Percentiles rank a stretch among this genome's conserved stretches.
Conservation (phyloP, 495 filamentous ascomycete species). For the Hypoxylon subgilvum region DNA sequence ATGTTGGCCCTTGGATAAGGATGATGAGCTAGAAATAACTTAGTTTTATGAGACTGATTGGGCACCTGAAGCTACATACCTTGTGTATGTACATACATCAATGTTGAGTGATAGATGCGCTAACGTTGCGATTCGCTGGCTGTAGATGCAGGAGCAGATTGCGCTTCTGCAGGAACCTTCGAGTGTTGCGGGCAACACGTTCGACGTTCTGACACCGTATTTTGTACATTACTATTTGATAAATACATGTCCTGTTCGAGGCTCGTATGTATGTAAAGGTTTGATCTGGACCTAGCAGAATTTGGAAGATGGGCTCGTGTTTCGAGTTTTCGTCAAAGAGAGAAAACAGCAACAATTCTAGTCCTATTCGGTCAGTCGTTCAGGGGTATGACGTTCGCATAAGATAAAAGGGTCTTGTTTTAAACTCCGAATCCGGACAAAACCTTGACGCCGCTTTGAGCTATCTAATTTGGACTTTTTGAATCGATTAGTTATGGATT, state of each 20-base stretch:
- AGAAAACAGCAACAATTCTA: slow-evolving; percentile 3
- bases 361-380: neutral
- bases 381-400: neutral
- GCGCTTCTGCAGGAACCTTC: slow-evolving; percentile 35
- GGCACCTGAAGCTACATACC: neutral
- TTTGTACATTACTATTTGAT: neutral
- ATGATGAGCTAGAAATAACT: too few species aligned
- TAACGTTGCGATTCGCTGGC: slow-evolving; percentile 9
- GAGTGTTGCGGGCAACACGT: neutral
- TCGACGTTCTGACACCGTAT: neutral
- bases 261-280: too few species aligned
- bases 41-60: too few species aligned
- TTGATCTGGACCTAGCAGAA: too few species aligned
- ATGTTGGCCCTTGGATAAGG: too few species aligned
- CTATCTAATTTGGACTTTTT: slow-evolving; percentile 21
- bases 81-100: neutral
- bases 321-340: neutral
- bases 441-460: slow-evolving; percentile 20
- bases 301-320: too few species aligned
- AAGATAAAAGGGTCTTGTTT: neutral
- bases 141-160: slow-evolving; percentile 38
- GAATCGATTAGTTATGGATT: neutral
- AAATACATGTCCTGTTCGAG: too few species aligned
- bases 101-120: neutral
- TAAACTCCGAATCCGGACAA: slow-evolving; percentile 24